Conservation (phyloP, 352 stramenopile genomes). For the Globisporangium canariense region DNA sequence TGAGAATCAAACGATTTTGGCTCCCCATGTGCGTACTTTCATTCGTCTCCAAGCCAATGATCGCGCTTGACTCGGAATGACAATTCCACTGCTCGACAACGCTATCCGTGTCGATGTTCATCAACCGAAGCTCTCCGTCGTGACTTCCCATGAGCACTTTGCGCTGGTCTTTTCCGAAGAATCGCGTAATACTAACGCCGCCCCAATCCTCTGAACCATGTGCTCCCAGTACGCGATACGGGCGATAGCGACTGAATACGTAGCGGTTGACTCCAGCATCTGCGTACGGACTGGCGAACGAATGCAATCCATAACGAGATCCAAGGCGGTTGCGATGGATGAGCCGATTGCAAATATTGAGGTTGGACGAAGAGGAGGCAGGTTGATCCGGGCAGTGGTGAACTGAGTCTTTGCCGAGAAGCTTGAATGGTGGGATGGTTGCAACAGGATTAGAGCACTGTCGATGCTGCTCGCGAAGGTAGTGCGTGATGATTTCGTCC, state of each 20-base stretch:
- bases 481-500: constrained; percentile 85
- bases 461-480: constrained; percentile 85
- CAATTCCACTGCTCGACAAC: constrained; percentile 76
- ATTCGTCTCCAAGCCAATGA: constrained; percentile 73
- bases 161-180: constrained; percentile 57
- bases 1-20: constrained; percentile 57
- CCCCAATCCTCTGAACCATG: constrained; percentile 56
- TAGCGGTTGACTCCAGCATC: constrained; percentile 77
- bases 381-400: constrained; percentile 79
- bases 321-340: constrained; percentile 43
- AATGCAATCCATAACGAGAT: constrained; percentile 38
- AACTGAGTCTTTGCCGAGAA: constrained; percentile 46
- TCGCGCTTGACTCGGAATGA: constrained; percentile 62
- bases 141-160: constrained; percentile 76
- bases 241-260: constrained; percentile 73
- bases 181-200: constrained; percentile 56
- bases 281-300: constrained; percentile 49
- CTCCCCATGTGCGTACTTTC: constrained; percentile 46
- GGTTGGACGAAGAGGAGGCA: constrained; percentile 33
- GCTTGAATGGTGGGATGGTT: constrained; percentile 82
- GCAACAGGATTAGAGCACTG: constrained; percentile 85
- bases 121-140: constrained; percentile 52
- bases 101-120: constrained; percentile 62
- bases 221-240: constrained; percentile 55
- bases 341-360: constrained; percentile 68